Evolutionary conservation across 2,329 filamentous ascomycete genomes (phyloP).

Genomic region (Epicoccum sorghinum): DNA sequence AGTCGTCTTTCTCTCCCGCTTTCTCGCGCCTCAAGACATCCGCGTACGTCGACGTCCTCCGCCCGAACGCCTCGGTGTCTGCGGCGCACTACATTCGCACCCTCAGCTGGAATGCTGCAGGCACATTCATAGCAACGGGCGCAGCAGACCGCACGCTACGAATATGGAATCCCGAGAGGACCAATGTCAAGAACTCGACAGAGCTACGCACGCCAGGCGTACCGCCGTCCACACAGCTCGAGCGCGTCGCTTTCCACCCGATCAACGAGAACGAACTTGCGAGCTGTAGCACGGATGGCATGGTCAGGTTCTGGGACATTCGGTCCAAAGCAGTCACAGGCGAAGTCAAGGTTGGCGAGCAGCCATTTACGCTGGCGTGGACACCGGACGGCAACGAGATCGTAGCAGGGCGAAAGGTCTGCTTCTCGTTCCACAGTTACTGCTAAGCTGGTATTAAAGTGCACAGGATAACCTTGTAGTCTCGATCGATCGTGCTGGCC

Average conservation of each 20-base stretch:
- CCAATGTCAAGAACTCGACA: slow-evolving; percentile 74
- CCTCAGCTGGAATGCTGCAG: slow-evolving; percentile 87
- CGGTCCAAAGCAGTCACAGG: slow-evolving; percentile 73
- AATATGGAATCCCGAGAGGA: slow-evolving; percentile 82
- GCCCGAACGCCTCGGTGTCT: slow-evolving; percentile 41
- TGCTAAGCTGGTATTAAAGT: background rate
- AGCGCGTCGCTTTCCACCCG: slow-evolving; percentile 80
- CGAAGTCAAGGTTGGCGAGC: slow-evolving; percentile 66
- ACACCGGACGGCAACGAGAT: slow-evolving; percentile 72
- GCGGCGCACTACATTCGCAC: slow-evolving; percentile 63
- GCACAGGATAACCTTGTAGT: slow-evolving; percentile 67
- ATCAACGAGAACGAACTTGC: slow-evolving; percentile 77
- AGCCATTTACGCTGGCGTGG: slow-evolving; percentile 76
- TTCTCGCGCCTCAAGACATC: slow-evolving; percentile 74
- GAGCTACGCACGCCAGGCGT: slow-evolving; percentile 70
- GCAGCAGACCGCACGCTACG: slow-evolving; percentile 72
- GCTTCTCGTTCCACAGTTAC: slow-evolving; percentile 20
- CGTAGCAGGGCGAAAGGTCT: slow-evolving; percentile 74
- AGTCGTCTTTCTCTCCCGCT: slow-evolving; percentile 70
- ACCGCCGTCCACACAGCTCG: slow-evolving; percentile 54
- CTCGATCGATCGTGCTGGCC: slow-evolving; percentile 65
- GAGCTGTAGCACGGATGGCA: slow-evolving; percentile 74
- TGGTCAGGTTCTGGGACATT: slow-evolving; percentile 81
- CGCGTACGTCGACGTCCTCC: slow-evolving; percentile 61
- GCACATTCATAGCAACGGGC: slow-evolving; percentile 83